These are phyloP conservation scores for Fraxinus paxiana DNA, from an alignment of 305 asterid species.

Conservation along the genomic window DNA sequence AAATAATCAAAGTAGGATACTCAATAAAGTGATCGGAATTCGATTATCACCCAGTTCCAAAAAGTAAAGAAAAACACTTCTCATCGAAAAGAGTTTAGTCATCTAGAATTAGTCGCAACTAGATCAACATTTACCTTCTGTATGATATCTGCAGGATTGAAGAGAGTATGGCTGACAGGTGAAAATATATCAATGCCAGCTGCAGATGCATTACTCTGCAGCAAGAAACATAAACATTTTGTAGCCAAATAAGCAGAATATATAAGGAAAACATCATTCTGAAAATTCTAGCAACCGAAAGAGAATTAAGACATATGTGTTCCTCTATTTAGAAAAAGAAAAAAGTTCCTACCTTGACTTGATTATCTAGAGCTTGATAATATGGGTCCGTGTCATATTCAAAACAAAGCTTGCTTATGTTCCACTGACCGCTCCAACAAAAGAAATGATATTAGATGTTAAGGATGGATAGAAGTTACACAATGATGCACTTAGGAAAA, in stretches of 20 bases:
- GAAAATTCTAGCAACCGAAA: neutral
- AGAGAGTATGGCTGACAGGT: slow-evolving; percentile 89
- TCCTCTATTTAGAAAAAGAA: neutral
- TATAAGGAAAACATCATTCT: neutral
- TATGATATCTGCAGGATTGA: slow-evolving; percentile 75
- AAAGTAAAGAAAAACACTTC: neutral
- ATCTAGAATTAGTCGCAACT: neutral
- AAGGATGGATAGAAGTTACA: neutral
- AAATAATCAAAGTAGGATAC: neutral
- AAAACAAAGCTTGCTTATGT: slow-evolving; percentile 72
- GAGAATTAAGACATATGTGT: neutral
- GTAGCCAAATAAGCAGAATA: slow-evolving; percentile 4
- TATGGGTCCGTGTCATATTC: slow-evolving; percentile 91
- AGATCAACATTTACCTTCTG: slow-evolving; percentile 46
- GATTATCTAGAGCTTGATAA: slow-evolving; percentile 64
- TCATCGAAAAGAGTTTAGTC: neutral
- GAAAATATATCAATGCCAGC: slow-evolving; percentile 69
- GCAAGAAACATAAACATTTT: slow-evolving; percentile 16
- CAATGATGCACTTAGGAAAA: neutral
- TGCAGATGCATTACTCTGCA: slow-evolving; percentile 55
- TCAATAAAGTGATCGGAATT: neutral
- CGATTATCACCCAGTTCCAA: slow-evolving; percentile 6
- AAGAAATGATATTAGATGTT: slow-evolving; percentile 13
- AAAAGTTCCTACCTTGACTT: slow-evolving; percentile 46
- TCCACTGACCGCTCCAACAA: slow-evolving; percentile 54